Evolutionary conservation across 345 rosid species (phyloP).

Genomic region (Euphorbia lathyris): DNA sequence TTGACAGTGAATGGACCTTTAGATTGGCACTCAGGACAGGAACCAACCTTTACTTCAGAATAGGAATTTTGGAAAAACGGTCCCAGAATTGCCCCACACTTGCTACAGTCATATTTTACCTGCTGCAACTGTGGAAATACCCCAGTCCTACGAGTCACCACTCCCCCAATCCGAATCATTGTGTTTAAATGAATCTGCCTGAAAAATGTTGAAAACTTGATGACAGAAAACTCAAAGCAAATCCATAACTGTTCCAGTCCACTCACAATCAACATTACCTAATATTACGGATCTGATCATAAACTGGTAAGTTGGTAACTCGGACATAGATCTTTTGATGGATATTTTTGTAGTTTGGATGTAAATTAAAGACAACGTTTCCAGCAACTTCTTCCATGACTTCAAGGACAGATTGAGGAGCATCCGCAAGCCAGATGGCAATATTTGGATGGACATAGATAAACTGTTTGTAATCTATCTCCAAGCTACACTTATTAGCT

Average conservation of each 20-base stretch:
- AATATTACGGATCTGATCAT: slow-evolving; percentile 92
- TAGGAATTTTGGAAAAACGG: slow-evolving; percentile 97
- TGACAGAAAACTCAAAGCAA: background rate
- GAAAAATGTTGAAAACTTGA: slow-evolving; percentile 15
- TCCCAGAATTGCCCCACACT: slow-evolving; percentile 87
- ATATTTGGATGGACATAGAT: slow-evolving; percentile 89
- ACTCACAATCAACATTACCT: slow-evolving; percentile 42
- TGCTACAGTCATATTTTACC: slow-evolving; percentile 96
- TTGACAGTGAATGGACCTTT: slow-evolving; percentile 97
- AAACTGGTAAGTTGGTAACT: slow-evolving; percentile 79
- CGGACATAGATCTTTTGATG: slow-evolving; percentile 87
- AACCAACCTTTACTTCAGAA: slow-evolving; percentile 97
- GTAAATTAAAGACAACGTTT: slow-evolving; percentile 77
- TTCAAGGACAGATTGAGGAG: slow-evolving; percentile 94
- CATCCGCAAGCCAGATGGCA: slow-evolving; percentile 98
- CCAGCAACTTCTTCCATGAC: slow-evolving; percentile 91
- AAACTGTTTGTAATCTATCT: slow-evolving; percentile 87
- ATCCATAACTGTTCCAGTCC: background rate
- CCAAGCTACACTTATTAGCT: slow-evolving; percentile 92
- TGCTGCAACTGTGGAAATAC: slow-evolving; percentile 97
- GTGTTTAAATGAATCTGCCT: slow-evolving; percentile 98
- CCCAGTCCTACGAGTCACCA: slow-evolving; percentile 96
- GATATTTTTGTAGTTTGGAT: slow-evolving; percentile 82
- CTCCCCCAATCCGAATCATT: slow-evolving; percentile 98
- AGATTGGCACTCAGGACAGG: slow-evolving; percentile 97